phyloP scores from a whole-genome alignment of 495 filamentous ascomycete species.

The Echria macrotheca region DNA sequence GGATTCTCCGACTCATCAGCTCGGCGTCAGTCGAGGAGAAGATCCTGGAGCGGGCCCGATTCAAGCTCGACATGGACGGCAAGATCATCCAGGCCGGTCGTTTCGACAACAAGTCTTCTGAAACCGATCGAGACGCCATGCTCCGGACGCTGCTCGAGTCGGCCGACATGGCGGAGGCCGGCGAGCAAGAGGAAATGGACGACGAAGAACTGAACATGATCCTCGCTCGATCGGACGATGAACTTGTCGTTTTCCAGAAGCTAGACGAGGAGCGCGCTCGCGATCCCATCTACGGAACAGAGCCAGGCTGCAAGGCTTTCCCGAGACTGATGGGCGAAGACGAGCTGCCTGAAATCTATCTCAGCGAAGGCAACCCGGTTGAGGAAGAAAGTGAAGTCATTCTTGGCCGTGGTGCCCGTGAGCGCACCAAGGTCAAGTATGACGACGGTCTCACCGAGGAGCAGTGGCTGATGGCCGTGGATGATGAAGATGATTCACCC shows the following conservation, averaged over 20 bases:
- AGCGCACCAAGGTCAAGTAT: slow-evolving; percentile 88
- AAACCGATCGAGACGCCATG: slow-evolving; percentile 95
- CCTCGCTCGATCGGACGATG: slow-evolving; percentile 69
- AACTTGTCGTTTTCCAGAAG: slow-evolving; percentile 62
- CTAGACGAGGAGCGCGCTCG: slow-evolving; percentile 70
- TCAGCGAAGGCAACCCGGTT: slow-evolving; percentile 79
- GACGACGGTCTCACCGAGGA: slow-evolving; percentile 97
- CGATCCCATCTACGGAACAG: slow-evolving; percentile 64
- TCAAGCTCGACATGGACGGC: slow-evolving; percentile 97
- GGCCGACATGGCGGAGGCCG: slow-evolving; percentile 78
- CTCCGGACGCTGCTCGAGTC: slow-evolving; percentile 85
- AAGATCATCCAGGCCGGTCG: slow-evolving; percentile 99
- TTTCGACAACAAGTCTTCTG: slow-evolving; percentile 98
- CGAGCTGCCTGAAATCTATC: slow-evolving; percentile 90
- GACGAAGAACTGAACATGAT: slow-evolving; percentile 95
- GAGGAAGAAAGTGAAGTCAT: slow-evolving; percentile 70
- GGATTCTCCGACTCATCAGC: slow-evolving; percentile 90
- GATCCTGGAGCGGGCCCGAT: slow-evolving; percentile 93
- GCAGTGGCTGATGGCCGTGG: slow-evolving; percentile 90
- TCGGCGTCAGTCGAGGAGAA: slow-evolving; percentile 98
- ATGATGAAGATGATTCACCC: slow-evolving; percentile 89
- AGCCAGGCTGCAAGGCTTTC: slow-evolving; percentile 50
- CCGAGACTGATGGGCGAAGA: slow-evolving; percentile 81
- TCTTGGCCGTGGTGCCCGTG: slow-evolving; percentile 84
- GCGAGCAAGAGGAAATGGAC: slow-evolving; percentile 89